Base-by-base conservation (phyloP, 2,329 filamentous ascomycete genomes). In the Metarhizium guizhouense region DNA sequence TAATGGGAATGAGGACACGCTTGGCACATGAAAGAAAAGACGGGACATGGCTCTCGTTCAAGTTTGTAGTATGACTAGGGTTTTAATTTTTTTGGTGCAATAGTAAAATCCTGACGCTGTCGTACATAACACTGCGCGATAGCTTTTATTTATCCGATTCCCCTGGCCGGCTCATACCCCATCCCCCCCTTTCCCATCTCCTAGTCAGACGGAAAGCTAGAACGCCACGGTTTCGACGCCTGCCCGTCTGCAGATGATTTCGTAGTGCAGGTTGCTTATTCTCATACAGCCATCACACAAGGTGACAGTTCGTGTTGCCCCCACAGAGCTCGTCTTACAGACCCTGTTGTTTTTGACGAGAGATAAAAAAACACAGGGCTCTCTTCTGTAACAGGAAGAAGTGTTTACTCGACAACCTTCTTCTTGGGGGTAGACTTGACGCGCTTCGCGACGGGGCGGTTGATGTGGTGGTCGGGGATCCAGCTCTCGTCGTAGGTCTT, bases 401-500 rank as follows among this genome's bases (percentile, higher is more conserved):
- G 4, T 16, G 18, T 47, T 58, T 70, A 70, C 57, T 70, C 67
- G 49, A 58, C 61, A 56, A 59, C 60, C 68, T 69, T 70, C 64
- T 63, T 66, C 73, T 80, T 80, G 58, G 76, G 74, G 61, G 78
- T 73, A 62, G 78, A 82, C 81, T 85, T 85, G 71, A 82, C 80
- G 61, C 83, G 81, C 72, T 81, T 81, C 56, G 83, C 87, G 63
- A 87, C 80, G 42, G 93, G 92, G 64, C 89, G 86, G 77, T 93
- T 89, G 72, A 96, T 84, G 74, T 97, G 92, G 70, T 88, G 84
- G 59, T 85, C 84, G 34, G 92, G 91, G 65, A 96, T 96, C 92
- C 93, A 96, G 77, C 86, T 90, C 77, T 93, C 87, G 66, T 96
- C 92, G 73, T 92, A 95, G 58, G 80, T 80, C 76, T 89, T 89